Evolutionary conservation across 768 basidiomycete genomes (phyloP).

Genomic region (Panus rudis): DNA sequence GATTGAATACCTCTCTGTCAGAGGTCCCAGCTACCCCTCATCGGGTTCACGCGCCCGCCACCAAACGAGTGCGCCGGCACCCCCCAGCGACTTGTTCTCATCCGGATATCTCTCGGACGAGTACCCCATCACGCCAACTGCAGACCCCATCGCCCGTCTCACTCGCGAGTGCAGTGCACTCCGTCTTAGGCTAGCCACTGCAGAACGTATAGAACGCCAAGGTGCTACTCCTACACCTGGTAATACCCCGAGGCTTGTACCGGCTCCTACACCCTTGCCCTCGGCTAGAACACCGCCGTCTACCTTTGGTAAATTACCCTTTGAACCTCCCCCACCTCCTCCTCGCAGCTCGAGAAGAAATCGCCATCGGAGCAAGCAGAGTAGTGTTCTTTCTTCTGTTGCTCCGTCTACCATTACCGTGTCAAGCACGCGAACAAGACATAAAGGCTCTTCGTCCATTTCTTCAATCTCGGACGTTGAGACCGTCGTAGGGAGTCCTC

Average conservation of each 20-base stretch:
- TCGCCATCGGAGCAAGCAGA: too few relatives aligned
- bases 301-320: conserved; percentile 3
- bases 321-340: neutral
- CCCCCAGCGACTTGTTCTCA: too few relatives aligned
- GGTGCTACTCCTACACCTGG: too few relatives aligned
- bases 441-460: too few relatives aligned
- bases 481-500: too few relatives aligned
- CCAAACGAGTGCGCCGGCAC: too few relatives aligned
- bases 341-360: too few relatives aligned
- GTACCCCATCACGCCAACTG: conserved; percentile 28
- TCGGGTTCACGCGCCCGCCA: too few relatives aligned
- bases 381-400: too few relatives aligned
- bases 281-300: conserved; percentile 15
- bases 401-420: too few relatives aligned
- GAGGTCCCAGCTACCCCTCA: neutral
- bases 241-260: conserved; percentile 8
- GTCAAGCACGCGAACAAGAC: too few relatives aligned
- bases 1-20: neutral
- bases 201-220: conserved; percentile 27
- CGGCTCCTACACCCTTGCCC: conserved; percentile 11
- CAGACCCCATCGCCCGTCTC: conserved; percentile 34
- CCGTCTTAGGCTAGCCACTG: conserved; percentile 35
- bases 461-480: too few relatives aligned
- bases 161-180: conserved; percentile 37
- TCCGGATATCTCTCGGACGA: neutral